A percentile compares a stretch with the other conserved stretches of the same genome.
Evolutionary conservation across 2,329 filamentous ascomycete species (phyloP).

Genomic region (Nannizzia gypsea): DNA sequence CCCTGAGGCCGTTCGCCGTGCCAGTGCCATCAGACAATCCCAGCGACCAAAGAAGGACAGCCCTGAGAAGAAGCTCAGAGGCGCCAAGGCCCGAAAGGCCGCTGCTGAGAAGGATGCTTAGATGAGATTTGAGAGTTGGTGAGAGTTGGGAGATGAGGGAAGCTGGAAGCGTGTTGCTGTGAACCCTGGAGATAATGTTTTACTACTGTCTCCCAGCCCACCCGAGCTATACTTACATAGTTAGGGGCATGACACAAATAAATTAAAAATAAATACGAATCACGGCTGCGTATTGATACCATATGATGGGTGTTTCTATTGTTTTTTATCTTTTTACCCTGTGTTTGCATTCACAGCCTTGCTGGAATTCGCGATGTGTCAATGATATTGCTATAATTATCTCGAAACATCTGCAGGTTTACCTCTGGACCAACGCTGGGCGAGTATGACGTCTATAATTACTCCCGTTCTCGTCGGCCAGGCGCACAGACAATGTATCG

Average conservation of each 20-base stretch:
- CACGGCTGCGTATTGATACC: constrained; percentile 2
- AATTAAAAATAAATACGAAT: constrained; percentile 2
- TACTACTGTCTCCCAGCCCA: not conserved
- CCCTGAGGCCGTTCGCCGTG: constrained; percentile 68
- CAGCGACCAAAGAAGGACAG: constrained; percentile 68
- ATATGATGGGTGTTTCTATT: not conserved
- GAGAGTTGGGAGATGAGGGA: not conserved
- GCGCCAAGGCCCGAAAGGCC: constrained; percentile 65
- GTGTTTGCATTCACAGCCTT: not conserved
- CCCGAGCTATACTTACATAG: not conserved
- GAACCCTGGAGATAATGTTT: not conserved
- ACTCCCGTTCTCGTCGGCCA: not conserved
- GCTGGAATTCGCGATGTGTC: not conserved
- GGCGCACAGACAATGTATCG: not conserved
- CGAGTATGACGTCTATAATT: not conserved
- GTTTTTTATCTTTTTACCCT: not conserved
- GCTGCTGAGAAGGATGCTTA: constrained; percentile 32
- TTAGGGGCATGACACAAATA: constrained; percentile 1
- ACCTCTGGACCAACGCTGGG: not conserved
- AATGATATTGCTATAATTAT: not conserved
- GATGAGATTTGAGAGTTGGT: constrained; percentile 15
- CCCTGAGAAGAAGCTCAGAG: constrained; percentile 63
- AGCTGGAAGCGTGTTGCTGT: not conserved
- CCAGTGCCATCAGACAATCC: constrained; percentile 68
- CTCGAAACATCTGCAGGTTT: not conserved